Base-by-base conservation (phyloP, 2,329 filamentous ascomycete genomes). In the Pestalotiopsis sp. region DNA sequence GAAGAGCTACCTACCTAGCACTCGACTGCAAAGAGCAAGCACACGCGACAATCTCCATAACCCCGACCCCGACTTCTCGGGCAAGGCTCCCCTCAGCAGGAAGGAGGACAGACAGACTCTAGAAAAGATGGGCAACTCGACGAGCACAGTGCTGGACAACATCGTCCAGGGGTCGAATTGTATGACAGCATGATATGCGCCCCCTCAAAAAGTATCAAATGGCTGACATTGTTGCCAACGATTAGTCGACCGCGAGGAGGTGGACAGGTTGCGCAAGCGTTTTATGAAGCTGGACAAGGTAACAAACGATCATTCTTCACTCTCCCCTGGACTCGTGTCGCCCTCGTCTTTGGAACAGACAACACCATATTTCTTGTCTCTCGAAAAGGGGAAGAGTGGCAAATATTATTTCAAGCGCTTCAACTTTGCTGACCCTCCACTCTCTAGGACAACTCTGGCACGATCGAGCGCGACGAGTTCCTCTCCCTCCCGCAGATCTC, bases 271-370 rank as follows among this genome's bases (percentile, higher is more conserved):
- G 80, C 90, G 94, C 78, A 99, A 99, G 86, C 90, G 95, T 71
- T 99, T 99, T 80, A 98, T 98, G 95, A 99, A 99, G 84, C 86
- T 99, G 70, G 96, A 99, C 83, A 98, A 98, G 89, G 95, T 96
- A 83, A 59, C 25, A 52, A 17, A 17, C 1, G 20, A 52, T 17
- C 13, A n/a, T 27, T 25, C 36, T n/a, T 5, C 31, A 36, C 11
- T 62, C 13, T 20, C 59, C 11, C 59, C 27, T 13, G 7, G 31
- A 31, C 31, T 31, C 31, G 9, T 39, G 9, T 39, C 59, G 13
- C 31, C 6, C 9, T 7, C 5, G 31, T 36, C 6, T 36, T 36
- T 36, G 7, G 31, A 9, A 2, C 31, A 36, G 31, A 36, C 31
- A 9, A 2, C 1, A 9, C 2, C 31, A 7, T 36, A 2, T 36